Base-by-base conservation (phyloP, 2,329 filamentous ascomycete genomes). In the Pseudocercospora crystallina region DNA sequence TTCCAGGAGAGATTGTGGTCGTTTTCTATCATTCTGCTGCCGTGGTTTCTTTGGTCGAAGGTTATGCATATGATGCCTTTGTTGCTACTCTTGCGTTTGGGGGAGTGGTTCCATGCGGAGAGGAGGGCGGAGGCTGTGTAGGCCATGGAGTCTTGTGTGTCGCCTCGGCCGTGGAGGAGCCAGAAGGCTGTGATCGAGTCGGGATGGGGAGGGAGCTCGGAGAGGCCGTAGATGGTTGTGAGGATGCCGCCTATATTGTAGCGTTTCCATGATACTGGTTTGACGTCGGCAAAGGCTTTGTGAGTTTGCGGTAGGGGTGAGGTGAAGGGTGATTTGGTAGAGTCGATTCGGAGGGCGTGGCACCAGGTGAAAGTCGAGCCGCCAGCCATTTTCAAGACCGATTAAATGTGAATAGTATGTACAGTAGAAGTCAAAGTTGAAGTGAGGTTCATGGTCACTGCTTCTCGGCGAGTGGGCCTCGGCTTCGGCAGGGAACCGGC, bases 11-110 rank as follows among this genome's bases (percentile, higher is more conserved):
- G 77, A 68, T 96, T 97, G 20, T 86, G 83, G 13, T 78, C 60
- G 7, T 80, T 73, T 61, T 85, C 79, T 2, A 92, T 81, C 52
- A 84, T 71, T 47, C 94, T 77, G 2, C 81, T 79, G 20, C 94
- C 94, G 71, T 97, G 94, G 69, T 97, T 97, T 39, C 92, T 82
- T 75, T 96, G 90, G 72, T 97, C 94, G 69, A 96, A 95, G 2
- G 86, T 82, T 10, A 91, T 81, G 2, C 89, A 90, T 43, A 97
- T 84, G 35, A 97, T 71, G 0, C 87, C 87, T 52, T 76, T 73
- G 29, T 61, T 44, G 57, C 65, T 42, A 55, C 61, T 45, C 30
- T 65, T 62, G 49, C 63, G 61, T 42, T 65, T 68, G 57, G 65
- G 71, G 20, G 20, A 26, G 45, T 70, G 64, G 62, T 87, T 84